Conservation (phyloP, 495 filamentous ascomycete genomes). For the Penicillium argentinense region DNA sequence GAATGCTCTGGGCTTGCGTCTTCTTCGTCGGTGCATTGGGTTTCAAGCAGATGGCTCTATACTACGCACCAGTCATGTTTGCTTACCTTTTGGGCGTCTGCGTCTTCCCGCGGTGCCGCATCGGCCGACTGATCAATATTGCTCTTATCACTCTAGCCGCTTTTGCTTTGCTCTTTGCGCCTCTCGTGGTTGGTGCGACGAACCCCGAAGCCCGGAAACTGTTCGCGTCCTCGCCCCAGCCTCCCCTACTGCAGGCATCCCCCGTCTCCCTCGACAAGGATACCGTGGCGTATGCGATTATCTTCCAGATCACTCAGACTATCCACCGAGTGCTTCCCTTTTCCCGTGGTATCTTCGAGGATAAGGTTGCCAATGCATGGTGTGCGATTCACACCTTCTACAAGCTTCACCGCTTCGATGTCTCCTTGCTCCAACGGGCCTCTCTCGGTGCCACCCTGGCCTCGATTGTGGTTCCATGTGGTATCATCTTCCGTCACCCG, state of each 20-base stretch:
- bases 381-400: slow-evolving; percentile 85
- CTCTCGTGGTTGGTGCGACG: slow-evolving; percentile 62
- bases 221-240: slow-evolving; percentile 46
- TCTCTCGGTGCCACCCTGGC: slow-evolving; percentile 73
- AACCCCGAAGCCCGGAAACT: slow-evolving; percentile 27
- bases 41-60: slow-evolving; percentile 99
- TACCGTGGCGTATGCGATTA: slow-evolving; percentile 64
- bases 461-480: slow-evolving; percentile 74
- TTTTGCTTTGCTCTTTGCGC: slow-evolving; percentile 73
- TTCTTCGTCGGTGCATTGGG: slow-evolving; percentile 93
- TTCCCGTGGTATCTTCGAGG: slow-evolving; percentile 89
- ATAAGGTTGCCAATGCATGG: slow-evolving; percentile 99
- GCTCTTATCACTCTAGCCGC: slow-evolving; percentile 67
- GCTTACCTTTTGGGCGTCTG: slow-evolving; percentile 87
- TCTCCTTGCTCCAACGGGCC: slow-evolving; percentile 68
- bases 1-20: slow-evolving; percentile 81
- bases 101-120: slow-evolving; percentile 67
- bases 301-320: slow-evolving; percentile 77
- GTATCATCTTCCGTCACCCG: slow-evolving; percentile 76
- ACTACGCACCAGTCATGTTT: slow-evolving; percentile 91
- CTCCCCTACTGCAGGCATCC: slow-evolving; percentile 59
- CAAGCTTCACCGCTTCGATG: slow-evolving; percentile 73
- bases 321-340: slow-evolving; percentile 94
- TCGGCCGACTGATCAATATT: slow-evolving; percentile 71
- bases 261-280: slow-evolving; percentile 59